Evolutionary conservation across 768 basidiomycete genomes (phyloP), one percentile per base, ranked within the genome.

Genomic region (Podaxis pistillaris): DNA sequence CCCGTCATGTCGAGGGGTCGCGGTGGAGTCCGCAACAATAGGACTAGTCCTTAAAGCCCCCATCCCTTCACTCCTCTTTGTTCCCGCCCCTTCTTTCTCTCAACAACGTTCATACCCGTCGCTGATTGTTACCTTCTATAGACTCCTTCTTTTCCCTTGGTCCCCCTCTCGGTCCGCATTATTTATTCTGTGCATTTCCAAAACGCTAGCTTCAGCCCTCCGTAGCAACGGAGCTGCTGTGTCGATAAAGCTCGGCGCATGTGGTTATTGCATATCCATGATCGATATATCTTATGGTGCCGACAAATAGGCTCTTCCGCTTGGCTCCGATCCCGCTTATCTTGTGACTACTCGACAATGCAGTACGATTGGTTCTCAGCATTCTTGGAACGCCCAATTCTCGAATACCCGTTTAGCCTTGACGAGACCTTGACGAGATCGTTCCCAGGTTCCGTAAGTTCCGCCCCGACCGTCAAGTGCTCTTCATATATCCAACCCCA

Each of bases 231-330:
- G 72, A 49, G 79, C 74, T 46, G 71, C 65, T 30, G 78, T 70
- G 22, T 69, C 68, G 53, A 83, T 80, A 63, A 74, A 74, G 46
- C 83, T 87, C 69, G 87, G 87, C 60, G 81, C 87, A 56, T 89
- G 84, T 79, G 88, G 88, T 36, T 87, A 85, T 68, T 89, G 87
- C 71, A 73, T 80, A 41, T 79, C 81, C 33, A 76, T 74, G 17
- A 68, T 82, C 58, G 71, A 81, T 38, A 71, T 80, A 68, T 73
- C 77, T 82, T 84, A 70, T 64, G 76, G 67, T 49, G 33, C 59
- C 40, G 52, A 40, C 17, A 52, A 33, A 60, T 60, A 60, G 44
- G 55, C 55, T 58, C 64, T 64, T 61, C 63, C 36, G 33, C 56
- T 64, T 51, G 49, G 59, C 46, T 37, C 52, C 63, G 65, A 63